Base-by-base conservation (phyloP, 345 rosid species). In the Nasturtium officinale region DNA sequence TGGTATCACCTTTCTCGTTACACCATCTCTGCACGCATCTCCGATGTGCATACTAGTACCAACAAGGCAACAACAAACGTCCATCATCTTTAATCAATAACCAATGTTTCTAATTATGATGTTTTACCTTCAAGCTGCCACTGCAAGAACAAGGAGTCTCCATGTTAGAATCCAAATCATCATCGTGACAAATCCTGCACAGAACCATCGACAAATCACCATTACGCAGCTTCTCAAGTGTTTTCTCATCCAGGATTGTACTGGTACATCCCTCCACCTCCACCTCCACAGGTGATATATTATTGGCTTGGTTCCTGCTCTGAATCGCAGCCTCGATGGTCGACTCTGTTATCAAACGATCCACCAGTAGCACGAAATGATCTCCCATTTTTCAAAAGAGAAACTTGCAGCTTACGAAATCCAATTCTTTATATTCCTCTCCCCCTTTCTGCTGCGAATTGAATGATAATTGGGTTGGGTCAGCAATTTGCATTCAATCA, bases 171-270 rank as follows among this genome's bases (percentile, higher is more conserved):
- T 87, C 93, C 47, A 64, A 80, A 68, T 89, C 98, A 26, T 94
- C 97, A 37, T 91, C 98, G 72, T 89, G 98, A 81, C 98, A 94
- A 52, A 94, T 94, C 83, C 95, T 85, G 76, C 98, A 94, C 52
- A 89, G 88, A n/a, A 83, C 97, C 80, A 91, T 68, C 2, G 77
- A 83, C 26, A 83, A 37, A 46, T 81, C 85, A 48, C 78, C 84
- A 13, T 64, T 77, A 38, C 61, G 68, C 0, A 76, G 70, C 71
- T 35, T 69, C 75, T 76, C 79, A 15, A 76, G 71, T 2, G 76
- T 70, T 55, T 64, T 77, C 16, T 84, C 82, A 38, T 85, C 87
- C 10, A 81, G 46, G 66, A 71, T 67, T 9, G 66, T 74, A 29
- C 67, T 67, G 6, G 68, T 76, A 29, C 67, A 51, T 69, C 80